phyloP scores from a whole-genome alignment of 371 early-diverging fungal species.

The Quaeritorhiza haematococci region DNA sequence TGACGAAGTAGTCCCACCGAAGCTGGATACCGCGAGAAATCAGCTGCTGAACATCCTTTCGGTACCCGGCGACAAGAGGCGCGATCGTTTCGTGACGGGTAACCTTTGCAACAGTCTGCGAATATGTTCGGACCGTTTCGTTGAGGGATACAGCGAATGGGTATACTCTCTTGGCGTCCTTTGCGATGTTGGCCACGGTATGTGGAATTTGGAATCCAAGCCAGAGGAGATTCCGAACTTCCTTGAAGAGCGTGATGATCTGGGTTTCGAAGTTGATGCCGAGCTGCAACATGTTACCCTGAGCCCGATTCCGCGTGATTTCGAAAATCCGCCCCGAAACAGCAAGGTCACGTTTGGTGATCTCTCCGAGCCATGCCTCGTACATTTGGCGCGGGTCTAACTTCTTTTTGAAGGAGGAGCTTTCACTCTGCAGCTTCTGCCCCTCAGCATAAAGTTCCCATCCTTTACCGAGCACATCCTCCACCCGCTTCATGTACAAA shows the following conservation, averaged over 20 bases:
- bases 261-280: slow-evolving; percentile 92
- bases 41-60: slow-evolving; percentile 86
- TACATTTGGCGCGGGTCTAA: slow-evolving; percentile 84
- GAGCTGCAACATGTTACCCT: slow-evolving; percentile 58
- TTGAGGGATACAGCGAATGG: slow-evolving; percentile 94
- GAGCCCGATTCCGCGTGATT: slow-evolving; percentile 68
- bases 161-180: slow-evolving; percentile 94
- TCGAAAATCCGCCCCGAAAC: slow-evolving; percentile 90
- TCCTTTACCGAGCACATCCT: slow-evolving; percentile 94
- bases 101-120: slow-evolving; percentile 76
- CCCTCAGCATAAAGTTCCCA: slow-evolving; percentile 97
- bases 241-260: slow-evolving; percentile 93
- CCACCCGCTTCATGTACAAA: slow-evolving; percentile 93
- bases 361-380: slow-evolving; percentile 88
- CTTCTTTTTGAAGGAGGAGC: slow-evolving; percentile 86
- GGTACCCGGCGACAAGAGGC: slow-evolving; percentile 81
- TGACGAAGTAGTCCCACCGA: slow-evolving; percentile 95
- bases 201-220: slow-evolving; percentile 89
- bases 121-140: slow-evolving; percentile 91
- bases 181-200: slow-evolving; percentile 85
- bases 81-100: slow-evolving; percentile 71
- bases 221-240: slow-evolving; percentile 92
- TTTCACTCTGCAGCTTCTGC: slow-evolving; percentile 85
- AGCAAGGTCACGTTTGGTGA: slow-evolving; percentile 75
- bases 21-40: slow-evolving; percentile 78